These are phyloP conservation scores for Parafenestella ontariensis DNA, from an alignment of 2,329 filamentous ascomycete genomes.

Conservation along the genomic window DNA sequence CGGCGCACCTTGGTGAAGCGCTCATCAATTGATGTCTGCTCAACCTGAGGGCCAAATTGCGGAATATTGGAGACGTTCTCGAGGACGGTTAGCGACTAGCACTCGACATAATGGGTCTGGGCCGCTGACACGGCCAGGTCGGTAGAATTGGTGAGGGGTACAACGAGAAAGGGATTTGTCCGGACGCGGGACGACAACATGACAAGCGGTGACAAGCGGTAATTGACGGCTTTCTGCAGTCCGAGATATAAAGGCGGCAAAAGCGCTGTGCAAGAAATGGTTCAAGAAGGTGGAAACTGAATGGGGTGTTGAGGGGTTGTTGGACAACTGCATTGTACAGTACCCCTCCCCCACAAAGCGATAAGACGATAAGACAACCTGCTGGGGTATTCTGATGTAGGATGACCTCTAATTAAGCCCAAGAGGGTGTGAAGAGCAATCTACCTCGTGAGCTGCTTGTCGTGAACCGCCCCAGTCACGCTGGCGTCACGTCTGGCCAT, in stretches of 20 bases:
- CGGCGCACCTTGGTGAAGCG: slow-evolving; percentile 8
- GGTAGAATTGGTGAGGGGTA: slow-evolving; percentile 28
- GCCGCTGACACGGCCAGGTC: slow-evolving; percentile 3
- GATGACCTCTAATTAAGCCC: background rate
- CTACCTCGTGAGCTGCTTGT: slow-evolving; percentile 38
- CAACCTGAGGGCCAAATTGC: slow-evolving; percentile 3
- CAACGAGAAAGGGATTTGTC: slow-evolving; percentile 9
- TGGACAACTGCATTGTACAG: background rate
- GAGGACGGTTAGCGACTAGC: slow-evolving; percentile 8
- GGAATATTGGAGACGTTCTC: background rate
- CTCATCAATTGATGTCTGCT: slow-evolving; percentile 7
- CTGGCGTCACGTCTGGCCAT: slow-evolving; percentile 3
- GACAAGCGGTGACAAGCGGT: slow-evolving; percentile 12
- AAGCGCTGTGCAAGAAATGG: slow-evolving; percentile 18
- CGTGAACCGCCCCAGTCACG: slow-evolving; percentile 8
- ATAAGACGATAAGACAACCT: slow-evolving; percentile 34
- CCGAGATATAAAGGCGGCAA: slow-evolving; percentile 12
- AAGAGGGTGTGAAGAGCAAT: slow-evolving; percentile 36
- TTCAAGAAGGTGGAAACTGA: background rate
- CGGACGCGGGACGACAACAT: slow-evolving; percentile 5
- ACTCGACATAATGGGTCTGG: slow-evolving; percentile 12
- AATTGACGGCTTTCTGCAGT: slow-evolving; percentile 27
- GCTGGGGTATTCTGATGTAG: too few relatives aligned
- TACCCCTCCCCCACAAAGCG: slow-evolving; percentile 27
- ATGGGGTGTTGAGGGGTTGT: slow-evolving; percentile 13